Base-by-base conservation (phyloP, 129 eudicot genomes). In the Helichrysum umbraculigerum region DNA sequence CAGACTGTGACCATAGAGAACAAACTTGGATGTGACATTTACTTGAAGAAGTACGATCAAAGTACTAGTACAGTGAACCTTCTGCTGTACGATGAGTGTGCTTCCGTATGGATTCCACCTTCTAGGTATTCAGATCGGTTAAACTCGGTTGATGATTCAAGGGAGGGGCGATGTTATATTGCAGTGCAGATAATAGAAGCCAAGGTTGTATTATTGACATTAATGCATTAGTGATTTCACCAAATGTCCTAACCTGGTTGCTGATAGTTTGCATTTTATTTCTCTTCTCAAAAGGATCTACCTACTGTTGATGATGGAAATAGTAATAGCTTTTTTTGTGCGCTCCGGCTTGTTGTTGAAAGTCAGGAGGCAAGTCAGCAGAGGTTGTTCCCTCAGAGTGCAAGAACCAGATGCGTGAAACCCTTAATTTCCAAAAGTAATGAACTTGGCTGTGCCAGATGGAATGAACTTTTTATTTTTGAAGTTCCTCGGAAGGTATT, bases 391-490 rank as follows among this genome's bases (percentile, higher is more conserved):
- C 99, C 99, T 70, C 97, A 95, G 84, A 95, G 99, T 83, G 97
- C 99, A 29, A 88, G 99, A 79, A 95, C 99, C 68, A 89, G 87
- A 85, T 95, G 99, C 70, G 89, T 91, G 76, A 86, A 79, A 83
- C 97, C 99, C 12, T 76, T 63, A 33, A 66, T 82, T 68, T 52
- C 68, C 60, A 79, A 67, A 75, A 56, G 60, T 60, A 74, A 79
- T 83, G 88, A 79, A 83, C 56, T 82, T 47, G 99, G 96, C 64
- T 78, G 76, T 75, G 97, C 99, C 51, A 86, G 57, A 30, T 95
- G 99, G 99, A 86, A 91, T 81, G 99, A 95, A 73, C 97, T 95
- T 69, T 95, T 95, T 79, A 85, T 95, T 60, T 91, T 95, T 87
- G 99, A 95, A 81, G 92, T 95, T 81, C 99, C 99, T 82, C 88